phyloP scores from a whole-genome alignment of 2,329 filamentous ascomycete species.

The Meredithiella fracta region DNA sequence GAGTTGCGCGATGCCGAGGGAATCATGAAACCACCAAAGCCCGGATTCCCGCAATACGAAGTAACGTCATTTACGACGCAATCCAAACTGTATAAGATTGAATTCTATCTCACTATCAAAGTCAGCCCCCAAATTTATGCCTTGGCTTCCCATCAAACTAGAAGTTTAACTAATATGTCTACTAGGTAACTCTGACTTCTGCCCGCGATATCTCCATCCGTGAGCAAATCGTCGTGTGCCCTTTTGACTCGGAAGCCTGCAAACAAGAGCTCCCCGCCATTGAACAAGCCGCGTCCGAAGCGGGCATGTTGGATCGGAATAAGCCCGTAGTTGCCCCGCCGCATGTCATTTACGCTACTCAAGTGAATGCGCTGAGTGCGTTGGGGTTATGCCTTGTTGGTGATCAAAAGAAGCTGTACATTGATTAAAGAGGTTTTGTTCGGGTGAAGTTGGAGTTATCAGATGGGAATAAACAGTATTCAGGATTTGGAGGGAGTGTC shows the following conservation, averaged over 20 bases:
- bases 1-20: slow-evolving; percentile 78
- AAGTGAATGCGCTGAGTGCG: slow-evolving; percentile 47
- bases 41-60: slow-evolving; percentile 76
- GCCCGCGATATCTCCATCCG: slow-evolving; percentile 77
- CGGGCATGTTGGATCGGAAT: slow-evolving; percentile 43
- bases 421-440: slow-evolving; percentile 30
- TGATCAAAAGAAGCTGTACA: slow-evolving; percentile 48
- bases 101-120: slow-evolving; percentile 91
- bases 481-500: too few relatives aligned
- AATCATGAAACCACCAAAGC: slow-evolving; percentile 67
- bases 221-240: slow-evolving; percentile 90
- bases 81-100: slow-evolving; percentile 91
- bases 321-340: slow-evolving; percentile 87
- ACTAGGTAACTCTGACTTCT: slow-evolving; percentile 42
- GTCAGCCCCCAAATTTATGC: slow-evolving; percentile 29
- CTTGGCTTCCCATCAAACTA: slow-evolving; percentile 23
- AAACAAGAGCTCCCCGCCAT: slow-evolving; percentile 99
- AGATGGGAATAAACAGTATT: not conserved
- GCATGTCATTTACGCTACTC: slow-evolving; percentile 62
- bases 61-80: slow-evolving; percentile 86
- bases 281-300: slow-evolving; percentile 39
- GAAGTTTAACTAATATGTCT: slow-evolving; percentile 22
- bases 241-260: slow-evolving; percentile 84
- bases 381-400: slow-evolving; percentile 47
- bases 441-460: not conserved